Evolutionary conservation across 2,329 filamentous ascomycete species (phyloP).

Genomic region (Paraconiothyrium brasiliense): DNA sequence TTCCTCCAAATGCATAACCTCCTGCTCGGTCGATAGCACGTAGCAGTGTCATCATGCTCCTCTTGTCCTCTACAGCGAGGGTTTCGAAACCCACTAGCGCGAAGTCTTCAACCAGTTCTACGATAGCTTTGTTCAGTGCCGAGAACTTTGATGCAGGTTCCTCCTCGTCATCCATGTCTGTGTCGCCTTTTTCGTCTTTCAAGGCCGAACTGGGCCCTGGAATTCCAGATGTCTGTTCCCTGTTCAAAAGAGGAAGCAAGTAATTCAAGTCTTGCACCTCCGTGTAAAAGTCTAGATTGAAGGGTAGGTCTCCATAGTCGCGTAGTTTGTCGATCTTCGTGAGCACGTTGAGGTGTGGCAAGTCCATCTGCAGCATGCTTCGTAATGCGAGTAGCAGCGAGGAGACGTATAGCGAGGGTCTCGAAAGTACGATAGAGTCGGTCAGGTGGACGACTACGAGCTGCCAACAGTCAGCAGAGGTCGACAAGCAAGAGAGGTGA

Average conservation of each 20-base stretch:
- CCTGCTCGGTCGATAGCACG: slow-evolving; percentile 90
- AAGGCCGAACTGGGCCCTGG: slow-evolving; percentile 36
- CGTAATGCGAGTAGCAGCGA: slow-evolving; percentile 91
- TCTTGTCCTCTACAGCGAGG: slow-evolving; percentile 94
- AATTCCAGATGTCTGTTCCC: slow-evolving; percentile 66
- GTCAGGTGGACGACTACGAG: slow-evolving; percentile 92
- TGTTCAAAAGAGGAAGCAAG: slow-evolving; percentile 80
- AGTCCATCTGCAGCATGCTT: slow-evolving; percentile 98
- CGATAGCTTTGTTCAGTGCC: slow-evolving; percentile 84
- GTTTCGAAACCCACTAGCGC: slow-evolving; percentile 92
- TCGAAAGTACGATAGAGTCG: slow-evolving; percentile 91
- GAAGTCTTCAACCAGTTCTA: slow-evolving; percentile 88
- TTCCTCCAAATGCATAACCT: slow-evolving; percentile 90
- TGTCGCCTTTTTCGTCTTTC: slow-evolving; percentile 40
- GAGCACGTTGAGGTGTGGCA: slow-evolving; percentile 93
- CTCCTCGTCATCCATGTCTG: slow-evolving; percentile 55
- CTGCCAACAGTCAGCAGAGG: slow-evolving; percentile 60
- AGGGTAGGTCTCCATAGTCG: slow-evolving; percentile 84
- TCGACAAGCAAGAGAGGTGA: slow-evolving; percentile 31
- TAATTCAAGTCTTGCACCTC: slow-evolving; percentile 94
- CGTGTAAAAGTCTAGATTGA: slow-evolving; percentile 97
- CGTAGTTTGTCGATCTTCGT: slow-evolving; percentile 97
- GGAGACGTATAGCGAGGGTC: slow-evolving; percentile 94
- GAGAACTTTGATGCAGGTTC: slow-evolving; percentile 72
- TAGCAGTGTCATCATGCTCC: slow-evolving; percentile 92